These are phyloP conservation scores for Boletellus sp. DNA, from an alignment of 768 basidiomycete species.

Conservation along the genomic window DNA sequence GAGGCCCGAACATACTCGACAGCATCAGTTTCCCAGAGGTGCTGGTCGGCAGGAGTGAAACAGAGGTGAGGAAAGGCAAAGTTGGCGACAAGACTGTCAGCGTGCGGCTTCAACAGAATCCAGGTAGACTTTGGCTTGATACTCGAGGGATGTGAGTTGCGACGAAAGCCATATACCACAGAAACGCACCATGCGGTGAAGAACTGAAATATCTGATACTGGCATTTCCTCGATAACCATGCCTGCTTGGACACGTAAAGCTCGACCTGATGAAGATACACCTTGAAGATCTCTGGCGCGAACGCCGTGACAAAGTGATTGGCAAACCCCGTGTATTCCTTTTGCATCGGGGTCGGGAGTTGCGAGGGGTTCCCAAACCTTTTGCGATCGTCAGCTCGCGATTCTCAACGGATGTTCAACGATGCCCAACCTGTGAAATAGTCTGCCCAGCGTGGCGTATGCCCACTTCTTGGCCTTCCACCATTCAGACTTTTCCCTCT, in stretches of 20 bases:
- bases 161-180: neutral
- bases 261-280: constrained; percentile 64
- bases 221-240: constrained; percentile 81
- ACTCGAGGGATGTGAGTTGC: constrained; percentile 40
- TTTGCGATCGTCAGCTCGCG: constrained; percentile 6
- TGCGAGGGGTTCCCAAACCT: constrained; percentile 88
- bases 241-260: constrained; percentile 68
- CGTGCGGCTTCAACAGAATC: constrained; percentile 81
- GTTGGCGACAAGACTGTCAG: constrained; percentile 68
- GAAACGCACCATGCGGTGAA: constrained; percentile 77
- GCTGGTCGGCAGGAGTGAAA: constrained; percentile 63
- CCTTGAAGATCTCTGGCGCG: constrained; percentile 84
- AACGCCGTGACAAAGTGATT: constrained; percentile 73
- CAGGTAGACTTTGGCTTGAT: constrained; percentile 94
- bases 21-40: constrained; percentile 78
- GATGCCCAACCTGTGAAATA: constrained; percentile 63
- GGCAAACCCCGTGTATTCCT: constrained; percentile 68
- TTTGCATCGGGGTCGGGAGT: constrained; percentile 67
- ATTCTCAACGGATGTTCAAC: neutral
- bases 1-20: constrained; percentile 76
- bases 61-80: constrained; percentile 87
- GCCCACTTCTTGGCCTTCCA: constrained; percentile 96
- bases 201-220: constrained; percentile 80
- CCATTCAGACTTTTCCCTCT: constrained; percentile 78
- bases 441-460: constrained; percentile 69